phyloP scores from a whole-genome alignment of 1,139 yeast species.

The Kurtzmaniella quercitrusa region DNA sequence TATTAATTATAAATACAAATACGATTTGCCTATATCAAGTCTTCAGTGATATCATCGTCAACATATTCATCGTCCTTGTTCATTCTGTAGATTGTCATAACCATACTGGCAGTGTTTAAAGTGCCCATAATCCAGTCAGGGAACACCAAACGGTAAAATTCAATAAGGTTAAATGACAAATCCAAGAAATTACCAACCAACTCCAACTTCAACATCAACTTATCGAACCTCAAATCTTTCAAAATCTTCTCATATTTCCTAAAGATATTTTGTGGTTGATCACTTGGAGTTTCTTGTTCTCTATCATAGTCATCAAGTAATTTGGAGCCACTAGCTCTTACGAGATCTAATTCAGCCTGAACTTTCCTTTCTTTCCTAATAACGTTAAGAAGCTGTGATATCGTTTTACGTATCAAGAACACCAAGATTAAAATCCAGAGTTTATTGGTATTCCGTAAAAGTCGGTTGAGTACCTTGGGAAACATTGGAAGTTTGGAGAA shows the following conservation, averaged over 20 bases:
- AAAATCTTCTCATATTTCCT: slow-evolving; percentile 39
- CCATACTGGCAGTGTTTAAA: slow-evolving; percentile 44
- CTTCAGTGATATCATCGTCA: slow-evolving; percentile 46
- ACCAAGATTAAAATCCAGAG: slow-evolving; percentile 43
- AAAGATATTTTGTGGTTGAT: slow-evolving; percentile 14
- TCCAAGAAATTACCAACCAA: slow-evolving; percentile 43
- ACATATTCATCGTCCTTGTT: slow-evolving; percentile 48
- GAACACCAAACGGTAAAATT: slow-evolving; percentile 31
- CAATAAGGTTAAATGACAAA: slow-evolving; percentile 39
- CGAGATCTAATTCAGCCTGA: slow-evolving; percentile 32
- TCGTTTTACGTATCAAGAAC: slow-evolving; percentile 40
- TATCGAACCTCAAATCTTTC: slow-evolving; percentile 43
- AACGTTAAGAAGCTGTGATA: slow-evolving; percentile 41
- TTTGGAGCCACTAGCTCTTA: slow-evolving; percentile 22
- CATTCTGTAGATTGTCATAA: slow-evolving; percentile 49
- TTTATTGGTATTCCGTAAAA: slow-evolving; percentile 43
- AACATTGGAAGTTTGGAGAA: slow-evolving; percentile 43
- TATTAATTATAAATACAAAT: too few relatives aligned
- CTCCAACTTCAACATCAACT: slow-evolving; percentile 40
- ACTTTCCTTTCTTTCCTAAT: slow-evolving; percentile 38
- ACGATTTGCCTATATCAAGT: slow-evolving; percentile 36
- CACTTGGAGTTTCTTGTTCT: slow-evolving; percentile 4
- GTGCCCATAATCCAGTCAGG: slow-evolving; percentile 44
- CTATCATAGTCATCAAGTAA: slow-evolving; percentile 21
- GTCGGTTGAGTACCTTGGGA: slow-evolving; percentile 27